Evolutionary conservation across 208 protist species (phyloP).

Genomic region (Leishmania tropica): DNA sequence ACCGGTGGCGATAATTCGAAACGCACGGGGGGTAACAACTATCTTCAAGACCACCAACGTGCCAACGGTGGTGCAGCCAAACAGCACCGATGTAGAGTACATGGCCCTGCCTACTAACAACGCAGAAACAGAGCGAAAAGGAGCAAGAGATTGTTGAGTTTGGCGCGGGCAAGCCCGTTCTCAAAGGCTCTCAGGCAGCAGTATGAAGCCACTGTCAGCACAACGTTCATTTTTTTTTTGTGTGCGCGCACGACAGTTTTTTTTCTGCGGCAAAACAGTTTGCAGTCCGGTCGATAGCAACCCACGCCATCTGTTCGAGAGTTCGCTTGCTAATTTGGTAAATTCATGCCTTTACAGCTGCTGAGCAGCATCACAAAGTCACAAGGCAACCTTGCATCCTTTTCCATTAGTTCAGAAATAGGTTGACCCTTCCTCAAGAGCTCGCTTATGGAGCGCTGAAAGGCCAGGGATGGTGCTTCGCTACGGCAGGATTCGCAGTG

Average conservation of each 20-base stretch:
- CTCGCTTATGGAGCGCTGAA: background rate
- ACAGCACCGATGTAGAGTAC: conserved; percentile 35
- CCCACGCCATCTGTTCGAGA: background rate
- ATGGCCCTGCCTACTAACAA: conserved; percentile 17
- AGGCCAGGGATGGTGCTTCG: too few species aligned
- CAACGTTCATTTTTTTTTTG: background rate
- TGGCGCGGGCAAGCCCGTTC: background rate
- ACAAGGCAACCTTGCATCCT: background rate
- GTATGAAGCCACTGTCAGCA: background rate
- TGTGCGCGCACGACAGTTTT: background rate
- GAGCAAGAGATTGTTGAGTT: background rate
- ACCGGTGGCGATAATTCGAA: conserved; percentile 44
- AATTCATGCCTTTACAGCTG: background rate
- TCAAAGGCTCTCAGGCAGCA: background rate
- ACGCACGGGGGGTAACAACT: conserved; percentile 40
- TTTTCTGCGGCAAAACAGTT: background rate
- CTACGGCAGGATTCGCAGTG: too few species aligned
- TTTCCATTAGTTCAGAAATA: background rate
- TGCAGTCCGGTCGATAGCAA: too few species aligned
- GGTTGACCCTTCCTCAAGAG: background rate
- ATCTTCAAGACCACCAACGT: conserved; percentile 42
- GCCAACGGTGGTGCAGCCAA: conserved; percentile 36
- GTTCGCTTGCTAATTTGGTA: background rate
- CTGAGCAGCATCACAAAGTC: background rate
- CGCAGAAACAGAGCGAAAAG: conserved; percentile 3